phyloP scores from a whole-genome alignment of 768 basidiomycete genomes.

The Mrakia hoshinonis region DNA sequence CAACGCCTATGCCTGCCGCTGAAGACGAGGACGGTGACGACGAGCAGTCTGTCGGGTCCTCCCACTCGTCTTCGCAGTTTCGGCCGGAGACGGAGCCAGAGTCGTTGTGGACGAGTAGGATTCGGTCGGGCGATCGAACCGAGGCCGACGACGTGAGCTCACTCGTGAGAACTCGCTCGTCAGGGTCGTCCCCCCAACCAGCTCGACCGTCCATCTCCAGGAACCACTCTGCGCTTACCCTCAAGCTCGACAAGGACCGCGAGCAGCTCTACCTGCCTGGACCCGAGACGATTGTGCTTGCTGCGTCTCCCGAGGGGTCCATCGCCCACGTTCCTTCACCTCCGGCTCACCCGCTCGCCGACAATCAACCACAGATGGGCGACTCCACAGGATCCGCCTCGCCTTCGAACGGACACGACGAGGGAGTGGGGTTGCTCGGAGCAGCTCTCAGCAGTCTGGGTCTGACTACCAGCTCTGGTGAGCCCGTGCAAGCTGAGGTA shows the following conservation, averaged over 20 bases:
- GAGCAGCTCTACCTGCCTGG: background rate
- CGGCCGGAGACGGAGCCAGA: too few relatives aligned
- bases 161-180: too few relatives aligned
- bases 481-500: background rate
- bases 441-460: background rate
- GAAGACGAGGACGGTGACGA: too few relatives aligned
- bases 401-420: background rate
- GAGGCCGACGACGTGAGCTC: too few relatives aligned
- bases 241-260: background rate
- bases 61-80: too few relatives aligned
- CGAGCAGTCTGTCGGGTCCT: too few relatives aligned
- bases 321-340: background rate
- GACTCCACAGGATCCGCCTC: background rate
- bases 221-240: constrained; percentile 1
- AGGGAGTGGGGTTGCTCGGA: too few relatives aligned
- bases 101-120: too few relatives aligned
- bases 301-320: background rate
- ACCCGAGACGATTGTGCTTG: background rate
- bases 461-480: background rate
- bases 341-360: background rate
- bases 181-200: too few relatives aligned
- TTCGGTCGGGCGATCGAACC: too few relatives aligned
- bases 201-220: background rate
- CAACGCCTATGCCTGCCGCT: too few relatives aligned
- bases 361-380: background rate